These are phyloP conservation scores for Dunaliella primolecta DNA, from an alignment of 139 green algal genomes.

Conservation along the genomic window DNA sequence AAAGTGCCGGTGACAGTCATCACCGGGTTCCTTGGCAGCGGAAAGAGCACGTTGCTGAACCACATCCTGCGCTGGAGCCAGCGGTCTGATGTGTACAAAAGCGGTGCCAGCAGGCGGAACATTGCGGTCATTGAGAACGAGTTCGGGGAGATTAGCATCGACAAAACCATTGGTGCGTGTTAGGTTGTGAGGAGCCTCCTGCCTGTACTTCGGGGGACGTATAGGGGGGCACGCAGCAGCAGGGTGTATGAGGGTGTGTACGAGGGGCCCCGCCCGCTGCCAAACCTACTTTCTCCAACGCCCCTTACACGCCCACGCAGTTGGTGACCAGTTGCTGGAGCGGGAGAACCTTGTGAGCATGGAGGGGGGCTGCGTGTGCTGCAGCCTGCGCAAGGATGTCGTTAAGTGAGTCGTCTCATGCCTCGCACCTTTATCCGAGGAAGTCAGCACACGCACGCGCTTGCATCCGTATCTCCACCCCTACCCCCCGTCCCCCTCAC, in stretches of 20 bases:
- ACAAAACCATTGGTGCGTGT: slow-evolving; percentile 55
- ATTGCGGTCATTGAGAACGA: slow-evolving; percentile 81
- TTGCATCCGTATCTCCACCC: neutral
- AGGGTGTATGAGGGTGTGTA: neutral
- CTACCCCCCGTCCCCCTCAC: no score
- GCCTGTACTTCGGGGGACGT: neutral
- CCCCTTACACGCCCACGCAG: slow-evolving; percentile 40
- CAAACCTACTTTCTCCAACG: no score
- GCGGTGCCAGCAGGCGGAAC: no score
- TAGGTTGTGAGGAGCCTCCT: neutral
- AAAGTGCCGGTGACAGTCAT: slow-evolving; percentile 53
- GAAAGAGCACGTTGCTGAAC: slow-evolving; percentile 83
- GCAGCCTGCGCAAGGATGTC: slow-evolving; percentile 79
- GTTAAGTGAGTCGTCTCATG: slow-evolving; percentile 46
- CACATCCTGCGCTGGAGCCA: slow-evolving; percentile 67
- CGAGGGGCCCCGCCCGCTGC: no score
- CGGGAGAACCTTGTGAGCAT: slow-evolving; percentile 81
- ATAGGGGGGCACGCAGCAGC: no score
- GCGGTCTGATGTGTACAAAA: slow-evolving; percentile 31
- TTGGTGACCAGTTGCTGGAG: slow-evolving; percentile 64
- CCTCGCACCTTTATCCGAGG: slow-evolving; percentile 25
- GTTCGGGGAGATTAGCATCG: slow-evolving; percentile 73
- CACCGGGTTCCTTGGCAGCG: slow-evolving; percentile 63
- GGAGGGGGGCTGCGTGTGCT: slow-evolving; percentile 85
- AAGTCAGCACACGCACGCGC: neutral